These are phyloP conservation scores for Colletotrichum sojae DNA, from an alignment of 2,329 filamentous ascomycete genomes.

Conservation along the genomic window DNA sequence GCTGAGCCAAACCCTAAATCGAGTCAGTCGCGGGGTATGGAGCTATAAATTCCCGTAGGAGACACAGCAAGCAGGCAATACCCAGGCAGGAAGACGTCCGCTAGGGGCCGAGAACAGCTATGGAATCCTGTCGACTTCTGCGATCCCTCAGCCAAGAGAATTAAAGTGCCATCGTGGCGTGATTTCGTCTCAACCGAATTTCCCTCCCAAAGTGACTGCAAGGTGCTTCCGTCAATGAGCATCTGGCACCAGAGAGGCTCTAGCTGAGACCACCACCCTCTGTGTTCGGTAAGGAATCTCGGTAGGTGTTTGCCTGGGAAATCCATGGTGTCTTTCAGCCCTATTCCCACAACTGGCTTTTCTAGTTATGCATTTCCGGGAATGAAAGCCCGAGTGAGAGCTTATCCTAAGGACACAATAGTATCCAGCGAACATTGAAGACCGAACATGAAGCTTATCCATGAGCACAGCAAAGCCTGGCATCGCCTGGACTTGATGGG, in stretches of 20 bases:
- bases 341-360: too few species aligned
- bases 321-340: too few species aligned
- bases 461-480: too few species aligned
- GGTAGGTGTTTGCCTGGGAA: too few species aligned
- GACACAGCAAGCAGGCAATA: not conserved
- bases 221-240: not conserved
- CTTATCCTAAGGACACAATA: too few species aligned
- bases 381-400: too few species aligned
- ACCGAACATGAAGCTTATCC: too few species aligned
- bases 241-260: too few species aligned
- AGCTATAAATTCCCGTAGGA: not conserved
- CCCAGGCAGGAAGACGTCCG: not conserved
- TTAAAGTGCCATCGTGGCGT: constrained; percentile 22
- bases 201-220: not conserved
- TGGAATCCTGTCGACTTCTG: not conserved
- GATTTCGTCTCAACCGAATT: not conserved
- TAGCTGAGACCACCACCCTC: not conserved
- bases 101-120: not conserved
- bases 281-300: too few species aligned
- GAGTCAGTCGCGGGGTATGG: constrained; percentile 1
- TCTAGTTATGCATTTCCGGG: too few species aligned
- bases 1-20: not conserved
- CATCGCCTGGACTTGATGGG: too few species aligned
- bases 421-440: too few species aligned
- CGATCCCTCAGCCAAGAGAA: constrained; percentile 2